Evolutionary conservation across 2,329 filamentous ascomycete genomes (phyloP).

Genomic region (Nigrograna mackinnonii): DNA sequence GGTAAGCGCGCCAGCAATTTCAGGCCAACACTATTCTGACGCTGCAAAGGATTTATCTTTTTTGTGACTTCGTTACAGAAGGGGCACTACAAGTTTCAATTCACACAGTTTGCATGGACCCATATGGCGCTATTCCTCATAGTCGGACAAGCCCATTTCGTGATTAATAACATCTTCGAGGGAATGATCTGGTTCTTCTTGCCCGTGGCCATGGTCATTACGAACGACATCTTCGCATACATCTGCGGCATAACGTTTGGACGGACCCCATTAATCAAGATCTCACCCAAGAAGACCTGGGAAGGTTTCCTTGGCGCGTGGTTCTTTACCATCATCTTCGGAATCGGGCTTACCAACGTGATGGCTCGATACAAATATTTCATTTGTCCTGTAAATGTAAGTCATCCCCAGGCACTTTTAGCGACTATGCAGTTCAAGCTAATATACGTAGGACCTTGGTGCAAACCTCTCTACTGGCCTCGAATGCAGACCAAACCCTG

Average conservation of each 20-base stretch:
- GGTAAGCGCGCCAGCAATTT: constrained; percentile 59
- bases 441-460: constrained; percentile 68
- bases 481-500: constrained; percentile 87
- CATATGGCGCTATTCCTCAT: constrained; percentile 99
- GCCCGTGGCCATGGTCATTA: constrained; percentile 91
- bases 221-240: constrained; percentile 98
- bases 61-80: constrained; percentile 95
- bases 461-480: constrained; percentile 91
- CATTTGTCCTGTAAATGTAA: constrained; percentile 90
- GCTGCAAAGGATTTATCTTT: constrained; percentile 82
- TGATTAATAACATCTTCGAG: constrained; percentile 99
- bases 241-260: constrained; percentile 97
- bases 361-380: constrained; percentile 95
- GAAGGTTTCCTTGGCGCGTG: constrained; percentile 97
- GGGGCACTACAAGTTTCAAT: constrained; percentile 97
- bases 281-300: constrained; percentile 98
- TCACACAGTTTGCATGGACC: constrained; percentile 98
- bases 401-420: constrained; percentile 27
- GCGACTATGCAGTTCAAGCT: not conserved
- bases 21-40: constrained; percentile 23
- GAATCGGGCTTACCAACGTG: constrained; percentile 77
- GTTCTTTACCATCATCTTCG: constrained; percentile 91
- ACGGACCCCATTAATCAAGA: constrained; percentile 93
- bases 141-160: constrained; percentile 96
- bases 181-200: constrained; percentile 99